phyloP scores from a whole-genome alignment of 805 yeast species.

The Jamesozyma rosinii region DNA sequence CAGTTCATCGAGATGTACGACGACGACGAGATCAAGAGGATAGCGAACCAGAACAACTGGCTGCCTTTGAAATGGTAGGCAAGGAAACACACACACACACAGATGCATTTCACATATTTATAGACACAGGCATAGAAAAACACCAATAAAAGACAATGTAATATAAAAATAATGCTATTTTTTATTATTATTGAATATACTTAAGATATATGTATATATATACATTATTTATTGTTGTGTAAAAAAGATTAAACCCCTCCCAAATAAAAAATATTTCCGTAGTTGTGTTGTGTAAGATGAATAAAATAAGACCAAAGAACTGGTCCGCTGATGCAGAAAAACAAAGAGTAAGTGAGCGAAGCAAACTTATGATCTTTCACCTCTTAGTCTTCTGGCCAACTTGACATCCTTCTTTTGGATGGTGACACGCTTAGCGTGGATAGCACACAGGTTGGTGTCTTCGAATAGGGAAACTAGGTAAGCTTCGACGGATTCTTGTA shows the following conservation, averaged over 20 bases:
- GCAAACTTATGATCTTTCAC: constrained; percentile 66
- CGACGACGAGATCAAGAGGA: constrained; percentile 47
- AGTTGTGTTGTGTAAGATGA: not conserved
- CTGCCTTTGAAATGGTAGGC: constrained; percentile 60
- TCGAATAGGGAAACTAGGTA: constrained; percentile 92
- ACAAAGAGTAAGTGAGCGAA: not conserved
- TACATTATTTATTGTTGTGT: not conserved
- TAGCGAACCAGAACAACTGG: constrained; percentile 46
- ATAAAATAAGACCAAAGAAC: no score
- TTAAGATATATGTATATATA: not conserved
- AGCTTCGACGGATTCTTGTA: constrained; percentile 98
- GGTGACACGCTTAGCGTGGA: constrained; percentile 98
- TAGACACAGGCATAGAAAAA: not conserved
- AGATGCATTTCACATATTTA: not conserved
- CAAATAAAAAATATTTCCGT: not conserved
- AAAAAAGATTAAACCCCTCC: not conserved
- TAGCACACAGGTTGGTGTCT: constrained; percentile 97
- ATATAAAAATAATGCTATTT: not conserved
- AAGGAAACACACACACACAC: not conserved
- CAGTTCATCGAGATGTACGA: constrained; percentile 89
- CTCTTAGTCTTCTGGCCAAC: constrained; percentile 95
- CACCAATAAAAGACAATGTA: not conserved
- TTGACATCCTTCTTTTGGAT: constrained; percentile 97
- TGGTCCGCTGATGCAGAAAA: no score
- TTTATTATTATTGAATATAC: no score